Base-by-base conservation (phyloP, 257 asterid species). In the Scutellaria baicalensis region DNA sequence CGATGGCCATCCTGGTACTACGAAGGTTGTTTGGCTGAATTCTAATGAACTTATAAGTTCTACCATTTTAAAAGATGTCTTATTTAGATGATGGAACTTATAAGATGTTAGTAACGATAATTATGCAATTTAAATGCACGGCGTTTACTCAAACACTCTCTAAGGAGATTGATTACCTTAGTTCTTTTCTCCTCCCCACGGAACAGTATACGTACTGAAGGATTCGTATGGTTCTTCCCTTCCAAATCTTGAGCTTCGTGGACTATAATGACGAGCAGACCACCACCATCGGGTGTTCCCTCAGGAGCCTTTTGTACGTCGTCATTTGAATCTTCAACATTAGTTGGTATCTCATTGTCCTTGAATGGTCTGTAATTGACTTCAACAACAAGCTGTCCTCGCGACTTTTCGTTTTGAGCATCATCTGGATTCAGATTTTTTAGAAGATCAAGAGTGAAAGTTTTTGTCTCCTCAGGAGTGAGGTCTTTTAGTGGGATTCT, bases 211-310 rank as follows among this genome's bases (percentile, higher is more conserved):
- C 95, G 93, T 0, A 76, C 96, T 0, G 97, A 94, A 6, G 99
- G 99, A 79, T 89, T 94, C 0, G 88, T 88, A 45, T 91, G 97
- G 81, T 94, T 79, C 78, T 92, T 92, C 64, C 99, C 99, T 81
- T 94, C 99, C 65, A 94, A 73, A 62, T 94, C 99, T 74, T 91
- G 95, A 74, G 84, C 98, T 79, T 94, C 99, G 17, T 94, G 99
- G 75, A 94, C 77, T 55, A 86, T 81, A 9, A 91, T 85, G 21
- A 89, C 97, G 2, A 94, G 96, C 81, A 94, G 20, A 21, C 99
- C 99, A 1, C 99, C 99, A 3, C 92, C 92, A 9, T 79, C 87
- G 0, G 99, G 99, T 18, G 97, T 92, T 71, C 99, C 97, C 59
- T 89, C 97, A 0, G 99, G 99, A 49, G 97, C 98, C 84, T 84